A percentile compares a stretch with the other conserved stretches of the same genome.
These are phyloP conservation scores for Sclerotinia spermophila DNA, from an alignment of 2,329 filamentous ascomycete species.

Conservation along the genomic window DNA sequence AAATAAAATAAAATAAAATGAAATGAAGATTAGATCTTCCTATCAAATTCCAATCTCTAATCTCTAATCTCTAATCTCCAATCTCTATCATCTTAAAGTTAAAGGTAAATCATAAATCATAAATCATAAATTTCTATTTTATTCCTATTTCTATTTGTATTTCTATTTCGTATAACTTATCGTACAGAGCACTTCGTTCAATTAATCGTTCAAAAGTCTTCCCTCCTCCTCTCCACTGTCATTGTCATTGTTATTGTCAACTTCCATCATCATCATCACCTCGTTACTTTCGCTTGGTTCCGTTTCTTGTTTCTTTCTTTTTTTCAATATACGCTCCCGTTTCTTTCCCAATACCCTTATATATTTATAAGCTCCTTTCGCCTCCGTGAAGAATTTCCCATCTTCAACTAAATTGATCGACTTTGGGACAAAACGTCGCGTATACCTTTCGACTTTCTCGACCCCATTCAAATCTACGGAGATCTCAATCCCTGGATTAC, in stretches of 20 bases:
- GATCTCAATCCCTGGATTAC: neutral
- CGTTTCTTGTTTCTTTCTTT: neutral
- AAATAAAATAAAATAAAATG: too few relatives aligned
- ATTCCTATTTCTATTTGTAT: neutral
- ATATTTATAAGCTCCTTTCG: neutral
- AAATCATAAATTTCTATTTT: neutral
- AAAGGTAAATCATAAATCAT: neutral
- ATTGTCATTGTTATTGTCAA: neutral
- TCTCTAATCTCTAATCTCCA: too few relatives aligned
- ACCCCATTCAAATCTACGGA: neutral
- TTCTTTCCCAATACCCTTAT: neutral
- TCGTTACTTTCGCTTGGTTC: neutral
- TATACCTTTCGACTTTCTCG: neutral
- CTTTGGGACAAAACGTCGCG: neutral
- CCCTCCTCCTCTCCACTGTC: neutral
- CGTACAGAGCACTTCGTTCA: too few relatives aligned
- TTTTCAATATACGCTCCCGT: neutral
- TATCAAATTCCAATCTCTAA: neutral
- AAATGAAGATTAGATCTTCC: neutral
- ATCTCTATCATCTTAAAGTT: too few relatives aligned
- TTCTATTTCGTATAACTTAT: too few relatives aligned
- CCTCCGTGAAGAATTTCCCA: conserved; percentile 7
- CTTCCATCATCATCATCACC: neutral
- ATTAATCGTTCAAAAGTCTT: neutral
- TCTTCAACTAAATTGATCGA: conserved; percentile 8